Evolutionary conservation across 805 yeast genomes (phyloP), one percentile per base, ranked within the genome.

Genomic region (Candida silvicultrix): DNA sequence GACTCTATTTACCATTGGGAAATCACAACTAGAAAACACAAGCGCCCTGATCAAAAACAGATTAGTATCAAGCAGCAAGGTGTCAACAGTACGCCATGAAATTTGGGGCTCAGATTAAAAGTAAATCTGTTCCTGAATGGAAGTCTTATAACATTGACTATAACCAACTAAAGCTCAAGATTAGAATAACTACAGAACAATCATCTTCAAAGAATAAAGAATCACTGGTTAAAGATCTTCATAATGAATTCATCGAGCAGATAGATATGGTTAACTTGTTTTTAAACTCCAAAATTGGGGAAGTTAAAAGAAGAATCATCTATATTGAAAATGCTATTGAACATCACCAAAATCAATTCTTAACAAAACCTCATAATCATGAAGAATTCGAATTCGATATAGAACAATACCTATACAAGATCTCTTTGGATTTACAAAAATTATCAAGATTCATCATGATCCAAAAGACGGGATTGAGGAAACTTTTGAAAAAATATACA

Each of bases 71-170:
- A 31, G 5, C 34, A 31, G 14, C n/a, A 11, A 31, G 14, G 14
- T n/a, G 34, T 7, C 28, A 23, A 7, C 28, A 23, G 28, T 7
- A 23, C 28, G 10, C 7, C 32, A 90, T 90, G 98, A 92, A 89
- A 66, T 90, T 89, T 64, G 96, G 97, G 43, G 72, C 78, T 38
- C 89, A 85, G 57, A 73, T 90, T 20, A 70, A 76, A 44, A 80
- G 78, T 52, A 74, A 88, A 54, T 85, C 96, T 12, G 85, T 89
- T 21, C 89, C 90, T 2, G 94, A 87, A 67, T 90, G 98, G 97
- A 77, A 77, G 56, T 77, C 78, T 50, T 83, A 87, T 65, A 89
- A 90, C 63, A 73, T 90, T 37, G 89, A 88, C 58, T 90, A 90
- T 65, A 84, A 88, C 53, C 86, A 81, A 34, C 62, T 90, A 47